These are phyloP conservation scores for Fereydounia khargensis DNA, from an alignment of 1,284 basidiomycete species.

Conservation along the genomic window DNA sequence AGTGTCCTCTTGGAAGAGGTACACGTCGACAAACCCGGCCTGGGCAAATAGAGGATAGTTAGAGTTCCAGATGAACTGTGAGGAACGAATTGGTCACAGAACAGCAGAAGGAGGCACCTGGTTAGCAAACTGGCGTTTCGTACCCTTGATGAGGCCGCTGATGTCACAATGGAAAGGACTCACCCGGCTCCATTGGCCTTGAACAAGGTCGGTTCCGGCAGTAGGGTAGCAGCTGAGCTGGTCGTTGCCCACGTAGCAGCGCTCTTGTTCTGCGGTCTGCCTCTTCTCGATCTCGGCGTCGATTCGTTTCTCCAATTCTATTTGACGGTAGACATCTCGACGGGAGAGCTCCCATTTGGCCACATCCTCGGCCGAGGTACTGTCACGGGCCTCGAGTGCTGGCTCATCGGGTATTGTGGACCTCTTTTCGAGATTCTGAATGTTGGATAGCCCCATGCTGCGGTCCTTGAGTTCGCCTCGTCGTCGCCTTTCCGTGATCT, in stretches of 20 bases:
- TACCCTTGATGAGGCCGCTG: not conserved
- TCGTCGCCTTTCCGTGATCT: conserved; percentile 2
- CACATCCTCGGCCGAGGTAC: not conserved
- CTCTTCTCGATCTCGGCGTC: conserved; percentile 1
- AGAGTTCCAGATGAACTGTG: conserved; percentile 49
- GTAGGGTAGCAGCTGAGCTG: conserved; percentile 48
- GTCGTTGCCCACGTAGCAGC: conserved; percentile 43
- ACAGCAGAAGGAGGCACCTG: not conserved
- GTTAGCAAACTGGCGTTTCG: too few relatives aligned
- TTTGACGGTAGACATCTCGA: not conserved
- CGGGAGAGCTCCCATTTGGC: not conserved
- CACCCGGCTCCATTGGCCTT: conserved; percentile 37
- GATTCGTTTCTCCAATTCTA: not conserved
- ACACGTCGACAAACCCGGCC: conserved; percentile 43
- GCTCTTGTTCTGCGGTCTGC: conserved; percentile 37
- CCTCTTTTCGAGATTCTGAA: not conserved
- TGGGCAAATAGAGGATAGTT: conserved; percentile 45
- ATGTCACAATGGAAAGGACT: not conserved
- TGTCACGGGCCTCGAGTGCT: not conserved
- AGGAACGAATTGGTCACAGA: too few relatives aligned
- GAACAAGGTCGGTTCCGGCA: conserved; percentile 19
- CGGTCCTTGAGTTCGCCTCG: not conserved
- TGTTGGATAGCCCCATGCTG: not conserved
- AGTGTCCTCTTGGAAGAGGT: conserved; percentile 45
- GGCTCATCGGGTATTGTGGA: not conserved